Conservation (phyloP, 1,139 yeast species). For the Protomyces inouyei region DNA sequence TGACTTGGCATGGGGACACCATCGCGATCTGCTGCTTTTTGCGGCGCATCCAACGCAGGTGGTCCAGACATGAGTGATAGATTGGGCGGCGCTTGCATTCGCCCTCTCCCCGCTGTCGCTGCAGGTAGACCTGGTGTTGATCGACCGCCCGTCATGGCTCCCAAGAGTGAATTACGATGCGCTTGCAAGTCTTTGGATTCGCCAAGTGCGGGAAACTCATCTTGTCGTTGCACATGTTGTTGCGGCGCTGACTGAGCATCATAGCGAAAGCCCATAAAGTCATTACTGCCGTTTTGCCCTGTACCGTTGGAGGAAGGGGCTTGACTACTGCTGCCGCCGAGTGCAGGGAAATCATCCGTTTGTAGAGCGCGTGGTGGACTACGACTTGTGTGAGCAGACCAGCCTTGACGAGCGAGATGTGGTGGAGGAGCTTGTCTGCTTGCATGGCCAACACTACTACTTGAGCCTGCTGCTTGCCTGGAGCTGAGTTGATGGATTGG, state of each 20-base stretch:
- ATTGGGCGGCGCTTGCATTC: conserved; percentile 16
- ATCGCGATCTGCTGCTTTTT: conserved; percentile 16
- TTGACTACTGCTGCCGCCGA: background rate
- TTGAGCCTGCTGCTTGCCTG: conserved; percentile 8
- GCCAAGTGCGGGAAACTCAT: background rate
- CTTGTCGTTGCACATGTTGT: conserved; percentile 7
- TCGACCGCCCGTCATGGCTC: conserved; percentile 24
- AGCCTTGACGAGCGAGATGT: background rate
- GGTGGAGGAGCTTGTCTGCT: conserved; percentile 2
- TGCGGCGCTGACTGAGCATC: conserved; percentile 1
- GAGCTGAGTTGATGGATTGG: conserved; percentile 14
- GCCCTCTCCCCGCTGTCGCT: background rate
- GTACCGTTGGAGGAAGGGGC: background rate
- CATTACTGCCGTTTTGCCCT: conserved; percentile 2
- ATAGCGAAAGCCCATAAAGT: conserved; percentile 18
- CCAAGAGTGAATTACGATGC: conserved; percentile 16
- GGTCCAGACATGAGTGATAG: conserved; percentile 24
- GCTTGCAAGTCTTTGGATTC: conserved; percentile 6
- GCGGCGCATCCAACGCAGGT: conserved; percentile 17
- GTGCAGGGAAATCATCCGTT: conserved; percentile 24
- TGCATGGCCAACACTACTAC: conserved; percentile 10
- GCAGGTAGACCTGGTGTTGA: conserved; percentile 3
- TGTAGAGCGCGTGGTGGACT: conserved; percentile 14
- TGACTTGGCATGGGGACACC: conserved; percentile 19
- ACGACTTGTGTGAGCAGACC: conserved; percentile 7